Percentiles rank a stretch among this genome's conserved stretches.
Evolutionary conservation across 2,329 filamentous ascomycete genomes (phyloP).

Genomic region (Ophiostoma himal-ulmi): DNA sequence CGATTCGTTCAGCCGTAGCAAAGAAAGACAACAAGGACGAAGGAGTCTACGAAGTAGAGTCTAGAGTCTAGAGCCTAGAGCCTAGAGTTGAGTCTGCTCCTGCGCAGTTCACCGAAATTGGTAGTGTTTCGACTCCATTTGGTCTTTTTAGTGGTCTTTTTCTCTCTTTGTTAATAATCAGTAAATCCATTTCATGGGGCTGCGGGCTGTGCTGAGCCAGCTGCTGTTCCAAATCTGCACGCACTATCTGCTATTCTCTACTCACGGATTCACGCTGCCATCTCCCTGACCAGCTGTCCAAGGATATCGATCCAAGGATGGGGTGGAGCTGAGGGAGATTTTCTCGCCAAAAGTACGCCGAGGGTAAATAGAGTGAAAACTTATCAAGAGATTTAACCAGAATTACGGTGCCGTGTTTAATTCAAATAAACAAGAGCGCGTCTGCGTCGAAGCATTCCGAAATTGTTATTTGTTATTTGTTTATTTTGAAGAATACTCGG

Average conservation of each 20-base stretch:
- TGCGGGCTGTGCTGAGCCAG: neutral
- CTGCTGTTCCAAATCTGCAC: neutral
- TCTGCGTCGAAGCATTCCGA: neutral
- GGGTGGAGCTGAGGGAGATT: conserved; percentile 7
- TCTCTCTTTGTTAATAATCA: neutral
- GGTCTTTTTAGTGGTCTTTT: neutral
- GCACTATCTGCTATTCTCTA: neutral
- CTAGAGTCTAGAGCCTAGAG: no score
- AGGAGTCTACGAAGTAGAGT: neutral
- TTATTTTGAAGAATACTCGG: neutral
- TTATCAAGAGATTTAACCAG: no score
- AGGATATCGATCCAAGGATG: neutral
- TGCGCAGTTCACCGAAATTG: conserved; percentile 1
- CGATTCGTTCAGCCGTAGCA: neutral
- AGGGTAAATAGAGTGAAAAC: neutral
- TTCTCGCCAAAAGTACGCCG: neutral
- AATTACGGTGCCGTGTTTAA: no score
- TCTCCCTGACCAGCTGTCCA: neutral
- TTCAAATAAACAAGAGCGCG: neutral
- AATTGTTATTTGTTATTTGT: neutral
- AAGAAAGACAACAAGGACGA: neutral
- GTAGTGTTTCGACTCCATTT: neutral
- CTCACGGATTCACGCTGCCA: no score
- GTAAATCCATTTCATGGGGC: conserved; percentile 2
- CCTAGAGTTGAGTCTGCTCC: neutral